A percentile compares a stretch with the other conserved stretches of the same genome.
These are phyloP conservation scores for Debaryomyces subglobosus DNA, from an alignment of 1,139 yeast genomes.

Conservation along the genomic window DNA sequence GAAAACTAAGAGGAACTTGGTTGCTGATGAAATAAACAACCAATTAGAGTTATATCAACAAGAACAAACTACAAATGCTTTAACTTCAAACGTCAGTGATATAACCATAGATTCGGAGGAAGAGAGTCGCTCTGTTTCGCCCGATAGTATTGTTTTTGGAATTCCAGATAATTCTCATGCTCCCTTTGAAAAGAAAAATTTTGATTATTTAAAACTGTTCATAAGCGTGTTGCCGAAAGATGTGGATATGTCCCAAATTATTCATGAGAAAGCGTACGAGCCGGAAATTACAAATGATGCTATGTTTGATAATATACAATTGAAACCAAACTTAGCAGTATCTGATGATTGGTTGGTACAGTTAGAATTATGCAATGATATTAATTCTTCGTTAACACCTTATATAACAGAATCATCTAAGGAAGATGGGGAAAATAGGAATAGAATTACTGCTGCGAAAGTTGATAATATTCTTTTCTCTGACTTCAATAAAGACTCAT, in stretches of 20 bases:
- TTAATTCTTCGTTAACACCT: slow-evolving; percentile 52
- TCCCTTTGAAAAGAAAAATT: slow-evolving; percentile 18
- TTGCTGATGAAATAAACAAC: slow-evolving; percentile 30
- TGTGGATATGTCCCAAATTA: slow-evolving; percentile 41
- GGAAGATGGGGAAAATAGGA: slow-evolving; percentile 12
- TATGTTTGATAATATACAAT: slow-evolving; percentile 35
- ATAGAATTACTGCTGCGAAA: slow-evolving; percentile 28
- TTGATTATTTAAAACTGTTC: slow-evolving; percentile 40
- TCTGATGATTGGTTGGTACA: slow-evolving; percentile 69
- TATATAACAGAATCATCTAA: slow-evolving; percentile 17
- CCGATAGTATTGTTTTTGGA: slow-evolving; percentile 27
- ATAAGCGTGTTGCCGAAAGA: slow-evolving; percentile 35
- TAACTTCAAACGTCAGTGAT: slow-evolving; percentile 32
- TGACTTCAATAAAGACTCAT: slow-evolving; percentile 39
- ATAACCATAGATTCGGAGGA: slow-evolving; percentile 34
- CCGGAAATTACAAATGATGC: slow-evolving; percentile 51
- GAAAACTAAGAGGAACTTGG: slow-evolving; percentile 26
- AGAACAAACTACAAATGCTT: slow-evolving; percentile 19
- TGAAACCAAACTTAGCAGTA: slow-evolving; percentile 44
- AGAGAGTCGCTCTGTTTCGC: background rate
- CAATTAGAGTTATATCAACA: slow-evolving; percentile 26
- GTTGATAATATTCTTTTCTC: slow-evolving; percentile 60
- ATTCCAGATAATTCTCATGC: slow-evolving; percentile 11
- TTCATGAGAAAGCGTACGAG: slow-evolving; percentile 69
- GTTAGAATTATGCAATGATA: slow-evolving; percentile 56